A percentile compares a stretch with the other conserved stretches of the same genome.
Conservation (phyloP, 2,329 filamentous ascomycete species). For the Fusarium clavum region DNA sequence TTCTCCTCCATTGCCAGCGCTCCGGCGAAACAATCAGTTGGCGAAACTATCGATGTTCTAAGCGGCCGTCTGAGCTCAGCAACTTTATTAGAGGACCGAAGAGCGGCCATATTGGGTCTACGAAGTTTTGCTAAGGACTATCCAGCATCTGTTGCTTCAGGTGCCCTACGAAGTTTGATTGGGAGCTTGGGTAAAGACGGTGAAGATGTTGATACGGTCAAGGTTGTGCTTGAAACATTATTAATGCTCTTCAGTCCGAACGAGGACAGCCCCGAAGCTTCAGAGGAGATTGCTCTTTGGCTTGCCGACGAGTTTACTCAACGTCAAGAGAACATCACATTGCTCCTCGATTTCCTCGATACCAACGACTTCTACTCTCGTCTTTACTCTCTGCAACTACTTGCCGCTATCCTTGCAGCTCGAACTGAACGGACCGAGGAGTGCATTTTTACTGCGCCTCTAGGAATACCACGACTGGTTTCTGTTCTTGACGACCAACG, state of each 20-base stretch:
- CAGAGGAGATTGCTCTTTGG: conserved; percentile 95
- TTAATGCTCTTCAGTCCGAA: conserved; percentile 88
- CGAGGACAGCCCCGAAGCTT: conserved; percentile 84
- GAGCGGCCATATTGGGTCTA: conserved; percentile 90
- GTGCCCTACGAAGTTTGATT: conserved; percentile 89
- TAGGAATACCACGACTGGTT: conserved; percentile 89
- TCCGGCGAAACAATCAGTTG: conserved; percentile 94
- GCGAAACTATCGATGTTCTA: conserved; percentile 91
- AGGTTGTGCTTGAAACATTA: conserved; percentile 93
- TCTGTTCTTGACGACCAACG: conserved; percentile 84
- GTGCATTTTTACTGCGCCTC: conserved; percentile 87
- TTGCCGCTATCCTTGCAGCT: conserved; percentile 85
- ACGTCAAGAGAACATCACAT: conserved; percentile 94
- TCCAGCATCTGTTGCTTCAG: conserved; percentile 94
- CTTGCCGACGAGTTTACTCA: conserved; percentile 98
- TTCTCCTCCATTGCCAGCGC: conserved; percentile 75
- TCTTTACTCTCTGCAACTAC: conserved; percentile 89
- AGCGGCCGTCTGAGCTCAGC: conserved; percentile 89
- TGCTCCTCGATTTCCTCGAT: conserved; percentile 90
- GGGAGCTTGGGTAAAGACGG: conserved; percentile 85
- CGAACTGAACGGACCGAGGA: conserved; percentile 93
- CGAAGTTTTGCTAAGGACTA: conserved; percentile 97
- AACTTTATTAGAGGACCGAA: conserved; percentile 92
- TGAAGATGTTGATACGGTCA: conserved; percentile 96
- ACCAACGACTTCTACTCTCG: conserved; percentile 89